Evolutionary conservation across 2,329 filamentous ascomycete genomes (phyloP).

Genomic region (Trichoderma cornu-damae): DNA sequence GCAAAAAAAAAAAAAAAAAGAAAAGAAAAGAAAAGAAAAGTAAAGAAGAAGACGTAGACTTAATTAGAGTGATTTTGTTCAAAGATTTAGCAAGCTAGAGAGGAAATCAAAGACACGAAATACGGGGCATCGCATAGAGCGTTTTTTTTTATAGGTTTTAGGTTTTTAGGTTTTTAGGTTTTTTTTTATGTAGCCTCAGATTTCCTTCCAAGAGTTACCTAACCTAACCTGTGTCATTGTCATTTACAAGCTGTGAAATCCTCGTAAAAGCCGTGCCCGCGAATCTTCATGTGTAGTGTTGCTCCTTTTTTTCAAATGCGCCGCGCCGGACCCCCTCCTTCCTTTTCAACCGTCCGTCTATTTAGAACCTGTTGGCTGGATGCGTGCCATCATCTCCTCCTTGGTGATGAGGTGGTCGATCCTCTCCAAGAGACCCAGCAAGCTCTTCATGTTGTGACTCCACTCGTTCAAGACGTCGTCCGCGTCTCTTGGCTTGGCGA

Average conservation of each 20-base stretch:
- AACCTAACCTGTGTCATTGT: slow-evolving; percentile 36
- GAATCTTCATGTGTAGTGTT: slow-evolving; percentile 3
- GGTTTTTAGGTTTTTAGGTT: no score
- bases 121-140: slow-evolving; percentile 25
- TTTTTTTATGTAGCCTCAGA: slow-evolving; percentile 31
- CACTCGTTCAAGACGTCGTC: slow-evolving; percentile 98
- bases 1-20: no score
- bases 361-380: slow-evolving; percentile 59
- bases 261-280: slow-evolving; percentile 11
- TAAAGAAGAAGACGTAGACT: background rate
- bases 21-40: no score
- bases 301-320: slow-evolving; percentile 3
- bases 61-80: slow-evolving; percentile 6
- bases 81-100: slow-evolving; percentile 23
- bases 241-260: slow-evolving; percentile 28
- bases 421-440: slow-evolving; percentile 77
- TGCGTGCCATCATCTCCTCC: slow-evolving; percentile 99
- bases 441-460: slow-evolving; percentile 96
- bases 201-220: slow-evolving; percentile 28
- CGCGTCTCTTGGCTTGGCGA: slow-evolving; percentile 88
- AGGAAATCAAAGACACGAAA: slow-evolving; percentile 24
- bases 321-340: background rate
- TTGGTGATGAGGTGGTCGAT: slow-evolving; percentile 99
- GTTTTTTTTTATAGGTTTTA: no score
- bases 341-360: slow-evolving; percentile 23